These are phyloP conservation scores for Candida caryicola DNA, from an alignment of 805 yeast genomes.

Conservation along the genomic window DNA sequence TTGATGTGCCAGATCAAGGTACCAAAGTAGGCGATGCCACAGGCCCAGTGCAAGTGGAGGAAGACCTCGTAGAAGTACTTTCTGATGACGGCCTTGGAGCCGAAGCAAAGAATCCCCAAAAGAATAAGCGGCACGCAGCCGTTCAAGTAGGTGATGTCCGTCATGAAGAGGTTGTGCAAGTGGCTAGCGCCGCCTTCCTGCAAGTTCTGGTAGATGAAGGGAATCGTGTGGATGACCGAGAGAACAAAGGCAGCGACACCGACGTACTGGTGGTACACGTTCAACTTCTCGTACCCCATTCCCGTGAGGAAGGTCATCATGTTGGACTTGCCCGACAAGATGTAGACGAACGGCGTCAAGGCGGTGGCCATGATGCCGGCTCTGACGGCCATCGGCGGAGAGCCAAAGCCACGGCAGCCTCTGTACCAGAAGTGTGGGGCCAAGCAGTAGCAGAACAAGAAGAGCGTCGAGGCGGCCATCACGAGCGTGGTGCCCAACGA, in stretches of 20 bases:
- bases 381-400: constrained; percentile 57
- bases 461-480: constrained; percentile 34
- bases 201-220: constrained; percentile 44
- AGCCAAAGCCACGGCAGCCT: constrained; percentile 52
- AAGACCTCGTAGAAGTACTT: constrained; percentile 45
- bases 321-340: constrained; percentile 53
- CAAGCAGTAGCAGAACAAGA: constrained; percentile 34
- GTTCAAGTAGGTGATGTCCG: constrained; percentile 25
- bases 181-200: constrained; percentile 47
- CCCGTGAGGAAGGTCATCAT: constrained; percentile 50
- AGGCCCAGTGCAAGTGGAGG: constrained; percentile 52
- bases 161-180: constrained; percentile 14
- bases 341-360: constrained; percentile 47
- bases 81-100: constrained; percentile 42
- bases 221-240: constrained; percentile 48
- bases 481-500: constrained; percentile 38
- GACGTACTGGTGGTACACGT: constrained; percentile 49
- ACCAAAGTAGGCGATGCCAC: constrained; percentile 48
- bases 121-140: constrained; percentile 52
- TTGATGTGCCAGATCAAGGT: constrained; percentile 46
- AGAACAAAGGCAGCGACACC: constrained; percentile 43
- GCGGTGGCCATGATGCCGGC: constrained; percentile 52
- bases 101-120: constrained; percentile 41
- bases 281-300: constrained; percentile 53
- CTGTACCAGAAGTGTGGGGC: constrained; percentile 51